Evolutionary conservation across 2,329 filamentous ascomycete genomes (phyloP), one percentile per base, ranked within the genome.

Genomic region (Talaromyces sp.): DNA sequence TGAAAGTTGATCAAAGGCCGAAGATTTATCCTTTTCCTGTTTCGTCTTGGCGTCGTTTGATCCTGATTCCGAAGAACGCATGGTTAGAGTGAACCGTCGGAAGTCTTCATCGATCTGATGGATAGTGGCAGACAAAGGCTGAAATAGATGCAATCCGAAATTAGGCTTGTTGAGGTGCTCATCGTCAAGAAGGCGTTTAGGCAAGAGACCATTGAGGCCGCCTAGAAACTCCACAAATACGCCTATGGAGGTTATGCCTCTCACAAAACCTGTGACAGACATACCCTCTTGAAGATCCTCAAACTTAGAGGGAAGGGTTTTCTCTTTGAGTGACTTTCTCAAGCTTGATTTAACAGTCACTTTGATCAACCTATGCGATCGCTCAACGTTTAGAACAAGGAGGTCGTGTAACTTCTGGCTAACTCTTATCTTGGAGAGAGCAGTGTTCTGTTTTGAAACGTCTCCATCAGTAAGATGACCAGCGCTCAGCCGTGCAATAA

Each of bases 181-280:
- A n/a, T 86, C 81, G 2, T 88, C 82, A 55, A 99, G 81, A 69
- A 92, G 87, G 22, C 85, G 86, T 75, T 91, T 93, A 42, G 92
- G 91, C 32, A 97, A 79, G 49, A 97, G 78, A 15, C 91, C 93
- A 53, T 87, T 89, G 19, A 96, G 77, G 36, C 85, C 86, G 67
- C 88, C 89, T 47, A 88, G 86, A 73, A 97, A 97, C 70, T 96
- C 89, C n/a, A 97, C 85, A 69, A 96, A 98, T 11, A 93, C 82
- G 51, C 90, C 92, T 9, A 89, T 90, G 2, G 85, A 79, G 0
- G 91, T 93, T 58, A 96, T 89, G 69, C 95, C 96, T 63, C 88
- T 88, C 28, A 99, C 86, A 68, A 93, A 96, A 6, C 93, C 93
- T 62, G 86, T 84, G 8, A 92, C 84, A 27, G 86, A 78, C 36